Evolutionary conservation across 495 filamentous ascomycete genomes (phyloP).

Genomic region (Hypomontagnella submonticulosa): DNA sequence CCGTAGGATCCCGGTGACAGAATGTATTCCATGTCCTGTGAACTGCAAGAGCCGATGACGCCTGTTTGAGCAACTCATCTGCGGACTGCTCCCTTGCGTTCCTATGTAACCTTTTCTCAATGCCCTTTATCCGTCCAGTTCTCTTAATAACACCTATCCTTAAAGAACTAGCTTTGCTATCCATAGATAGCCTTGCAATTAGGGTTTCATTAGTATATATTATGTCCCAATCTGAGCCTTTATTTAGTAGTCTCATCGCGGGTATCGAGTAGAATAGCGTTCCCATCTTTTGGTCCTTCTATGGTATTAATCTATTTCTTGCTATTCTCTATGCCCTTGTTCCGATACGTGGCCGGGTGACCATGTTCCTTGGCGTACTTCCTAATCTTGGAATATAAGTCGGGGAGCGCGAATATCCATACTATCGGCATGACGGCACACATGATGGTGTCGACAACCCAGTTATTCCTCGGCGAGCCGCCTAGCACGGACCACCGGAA

Average conservation of each 20-base stretch:
- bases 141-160: too few species aligned
- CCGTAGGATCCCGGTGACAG: too few species aligned
- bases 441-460: constrained; percentile 70
- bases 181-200: too few species aligned
- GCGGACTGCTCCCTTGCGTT: too few species aligned
- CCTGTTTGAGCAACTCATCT: too few species aligned
- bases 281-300: constrained; percentile 1
- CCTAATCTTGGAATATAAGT: constrained; percentile 69
- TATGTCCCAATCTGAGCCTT: neutral
- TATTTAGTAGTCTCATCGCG: neutral
- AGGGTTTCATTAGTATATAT: constrained; percentile 20
- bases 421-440: constrained; percentile 64
- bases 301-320: constrained; percentile 9
- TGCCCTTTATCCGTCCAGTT: neutral
- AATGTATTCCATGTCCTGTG: too few species aligned
- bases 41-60: too few species aligned
- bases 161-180: too few species aligned
- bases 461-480: constrained; percentile 67
- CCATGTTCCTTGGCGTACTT: constrained; percentile 70
- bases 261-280: neutral
- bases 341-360: constrained; percentile 55
- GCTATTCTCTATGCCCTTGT: constrained; percentile 28
- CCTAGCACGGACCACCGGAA: constrained; percentile 72
- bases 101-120: too few species aligned
- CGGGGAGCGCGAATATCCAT: constrained; percentile 69